Percentiles rank a stretch among this genome's conserved stretches.
Evolutionary conservation across 331 rosid species (phyloP).

Genomic region (Stylosanthes scabra): DNA sequence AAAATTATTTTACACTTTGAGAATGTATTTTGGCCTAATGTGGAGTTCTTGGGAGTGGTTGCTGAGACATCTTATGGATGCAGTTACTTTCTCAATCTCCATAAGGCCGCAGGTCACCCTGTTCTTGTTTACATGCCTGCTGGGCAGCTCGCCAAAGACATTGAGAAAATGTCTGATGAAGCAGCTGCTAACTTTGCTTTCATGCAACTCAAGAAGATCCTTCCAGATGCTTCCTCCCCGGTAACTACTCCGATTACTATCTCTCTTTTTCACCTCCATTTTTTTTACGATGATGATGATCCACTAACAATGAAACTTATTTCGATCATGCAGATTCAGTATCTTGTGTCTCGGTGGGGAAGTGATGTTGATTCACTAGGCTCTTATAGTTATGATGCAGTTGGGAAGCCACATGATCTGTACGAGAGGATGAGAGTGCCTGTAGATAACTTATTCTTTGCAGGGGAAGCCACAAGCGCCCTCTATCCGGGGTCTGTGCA

Average conservation of each 20-base stretch:
- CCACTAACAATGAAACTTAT: slow-evolving; percentile 1
- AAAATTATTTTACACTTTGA: slow-evolving; percentile 90
- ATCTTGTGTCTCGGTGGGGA: slow-evolving; percentile 97
- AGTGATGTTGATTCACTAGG: slow-evolving; percentile 81
- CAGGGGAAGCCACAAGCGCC: slow-evolving; percentile 96
- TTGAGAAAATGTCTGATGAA: slow-evolving; percentile 98
- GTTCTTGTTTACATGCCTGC: slow-evolving; percentile 99
- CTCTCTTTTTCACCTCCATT: background rate
- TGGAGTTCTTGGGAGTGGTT: slow-evolving; percentile 98
- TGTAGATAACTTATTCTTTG: slow-evolving; percentile 92
- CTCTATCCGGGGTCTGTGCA: slow-evolving; percentile 89
- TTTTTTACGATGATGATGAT: background rate
- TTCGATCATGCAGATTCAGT: slow-evolving; percentile 68
- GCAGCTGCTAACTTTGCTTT: slow-evolving; percentile 89
- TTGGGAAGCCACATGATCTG: slow-evolving; percentile 91
- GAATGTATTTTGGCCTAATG: slow-evolving; percentile 97
- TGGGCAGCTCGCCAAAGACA: slow-evolving; percentile 96
- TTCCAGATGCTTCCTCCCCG: slow-evolving; percentile 91
- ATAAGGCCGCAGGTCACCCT: slow-evolving; percentile 90
- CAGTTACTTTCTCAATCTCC: slow-evolving; percentile 99
- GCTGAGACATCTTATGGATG: slow-evolving; percentile 90
- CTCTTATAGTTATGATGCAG: slow-evolving; percentile 89
- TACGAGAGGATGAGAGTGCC: slow-evolving; percentile 91
- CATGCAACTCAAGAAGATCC: slow-evolving; percentile 84
- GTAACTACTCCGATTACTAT: slow-evolving; percentile 48